Conservation (phyloP, 2,329 filamentous ascomycete genomes). For the Alternaria solani region DNA sequence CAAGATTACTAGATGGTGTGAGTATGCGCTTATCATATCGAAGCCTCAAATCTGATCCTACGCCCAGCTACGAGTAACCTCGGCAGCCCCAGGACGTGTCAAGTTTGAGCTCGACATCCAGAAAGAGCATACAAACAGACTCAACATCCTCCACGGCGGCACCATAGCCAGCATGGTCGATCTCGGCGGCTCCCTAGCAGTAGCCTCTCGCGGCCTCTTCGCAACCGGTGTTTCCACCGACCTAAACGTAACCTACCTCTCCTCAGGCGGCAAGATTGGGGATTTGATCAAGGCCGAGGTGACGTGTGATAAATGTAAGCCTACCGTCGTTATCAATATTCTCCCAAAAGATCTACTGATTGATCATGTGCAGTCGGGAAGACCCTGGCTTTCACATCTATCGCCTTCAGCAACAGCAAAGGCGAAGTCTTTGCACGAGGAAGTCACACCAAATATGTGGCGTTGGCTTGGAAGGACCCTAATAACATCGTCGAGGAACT, state of each 20-base stretch:
- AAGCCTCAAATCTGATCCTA: not conserved
- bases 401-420: constrained; percentile 67
- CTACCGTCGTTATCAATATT: too few species aligned
- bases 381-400: constrained; percentile 69
- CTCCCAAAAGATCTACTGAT: not conserved
- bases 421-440: constrained; percentile 69
- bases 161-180: constrained; percentile 80
- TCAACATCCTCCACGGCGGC: constrained; percentile 79
- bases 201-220: constrained; percentile 70
- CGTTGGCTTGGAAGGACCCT: constrained; percentile 68
- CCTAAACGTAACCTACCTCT: constrained; percentile 71
- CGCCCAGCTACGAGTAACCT: constrained; percentile 69
- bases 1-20: constrained; percentile 55
- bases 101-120: constrained; percentile 79
- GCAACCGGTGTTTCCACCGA: constrained; percentile 73
- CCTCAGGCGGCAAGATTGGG: constrained; percentile 69
- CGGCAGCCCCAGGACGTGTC: constrained; percentile 71
- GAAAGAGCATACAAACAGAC: constrained; percentile 80
- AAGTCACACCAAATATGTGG: constrained; percentile 73
- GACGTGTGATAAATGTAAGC: constrained; percentile 69
- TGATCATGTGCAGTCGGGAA: constrained; percentile 63
- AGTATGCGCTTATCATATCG: constrained; percentile 6
- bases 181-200: constrained; percentile 70
- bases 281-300: constrained; percentile 68
- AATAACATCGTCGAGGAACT: constrained; percentile 69